phyloP scores from a whole-genome alignment of 805 yeast species.

The Wickerhamiella sorbophila region DNA sequence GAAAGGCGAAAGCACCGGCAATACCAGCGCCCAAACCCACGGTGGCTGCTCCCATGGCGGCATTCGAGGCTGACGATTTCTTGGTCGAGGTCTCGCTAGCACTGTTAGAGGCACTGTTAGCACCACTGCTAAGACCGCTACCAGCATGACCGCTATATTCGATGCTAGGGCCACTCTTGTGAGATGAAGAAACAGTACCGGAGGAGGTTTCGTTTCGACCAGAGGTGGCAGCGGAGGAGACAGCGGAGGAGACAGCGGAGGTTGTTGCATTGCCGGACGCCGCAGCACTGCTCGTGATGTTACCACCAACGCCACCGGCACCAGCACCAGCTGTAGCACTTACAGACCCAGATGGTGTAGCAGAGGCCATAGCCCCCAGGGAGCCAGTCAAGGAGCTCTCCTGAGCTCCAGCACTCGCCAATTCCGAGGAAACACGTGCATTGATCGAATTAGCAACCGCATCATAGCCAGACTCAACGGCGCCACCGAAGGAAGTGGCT shows the following conservation, averaged over 20 bases:
- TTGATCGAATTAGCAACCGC: background rate
- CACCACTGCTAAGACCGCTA: no score
- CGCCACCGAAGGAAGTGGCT: background rate
- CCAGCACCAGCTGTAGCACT: no score
- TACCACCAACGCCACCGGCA: no score
- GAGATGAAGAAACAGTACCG: no score
- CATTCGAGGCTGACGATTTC: background rate
- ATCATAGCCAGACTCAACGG: background rate
- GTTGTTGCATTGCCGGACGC: conserved; percentile 9
- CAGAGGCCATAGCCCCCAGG: no score
- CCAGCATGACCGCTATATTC: no score
- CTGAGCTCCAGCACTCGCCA: background rate
- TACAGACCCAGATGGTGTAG: no score
- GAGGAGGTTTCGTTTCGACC: no score
- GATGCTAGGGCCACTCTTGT: no score
- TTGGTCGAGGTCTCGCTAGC: no score
- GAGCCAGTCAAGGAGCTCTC: no score
- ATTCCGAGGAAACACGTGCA: background rate
- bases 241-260: conserved; percentile 2
- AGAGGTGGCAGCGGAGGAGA: background rate
- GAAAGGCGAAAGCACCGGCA: conserved; percentile 14
- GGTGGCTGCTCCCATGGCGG: background rate
- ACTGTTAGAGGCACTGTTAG: conserved; percentile 2
- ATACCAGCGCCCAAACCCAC: conserved; percentile 13
- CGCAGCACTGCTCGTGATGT: no score